Percentiles rank a stretch among this genome's conserved stretches.
Evolutionary conservation across 2,329 filamentous ascomycete species (phyloP).

Genomic region (Penicillium corylophilum): DNA sequence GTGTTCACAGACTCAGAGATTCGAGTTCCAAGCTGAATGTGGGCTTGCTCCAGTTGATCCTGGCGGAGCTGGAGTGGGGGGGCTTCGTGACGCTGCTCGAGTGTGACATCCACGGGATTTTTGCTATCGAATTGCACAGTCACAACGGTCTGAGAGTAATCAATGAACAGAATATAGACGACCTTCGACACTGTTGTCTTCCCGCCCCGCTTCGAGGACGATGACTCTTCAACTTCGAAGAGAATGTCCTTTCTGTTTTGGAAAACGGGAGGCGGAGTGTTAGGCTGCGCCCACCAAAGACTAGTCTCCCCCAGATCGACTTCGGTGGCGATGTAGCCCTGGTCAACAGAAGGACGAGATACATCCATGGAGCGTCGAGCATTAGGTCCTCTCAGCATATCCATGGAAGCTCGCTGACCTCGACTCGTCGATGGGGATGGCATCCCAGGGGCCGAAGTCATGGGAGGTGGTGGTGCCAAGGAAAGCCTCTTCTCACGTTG

Average conservation of each 20-base stretch:
- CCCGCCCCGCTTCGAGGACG: conserved; percentile 66
- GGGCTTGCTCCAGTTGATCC: conserved; percentile 86
- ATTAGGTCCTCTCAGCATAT: conserved; percentile 57
- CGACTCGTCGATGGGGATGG: conserved; percentile 47
- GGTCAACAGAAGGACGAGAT: conserved; percentile 69
- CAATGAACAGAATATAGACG: conserved; percentile 84
- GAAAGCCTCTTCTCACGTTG: conserved; percentile 43
- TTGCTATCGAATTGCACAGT: conserved; percentile 75
- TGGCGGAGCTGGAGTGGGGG: conserved; percentile 81
- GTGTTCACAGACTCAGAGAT: conserved; percentile 69
- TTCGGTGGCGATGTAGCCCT: conserved; percentile 83
- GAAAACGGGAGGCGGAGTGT: conserved; percentile 75
- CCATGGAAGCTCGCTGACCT: conserved; percentile 60
- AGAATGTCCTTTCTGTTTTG: conserved; percentile 81
- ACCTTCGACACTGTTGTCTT: conserved; percentile 73
- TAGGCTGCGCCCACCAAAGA: conserved; percentile 84
- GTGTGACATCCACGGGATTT: conserved; percentile 67
- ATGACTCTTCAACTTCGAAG: conserved; percentile 77
- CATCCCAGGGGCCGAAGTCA: conserved; percentile 31
- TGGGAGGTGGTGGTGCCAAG: conserved; percentile 48
- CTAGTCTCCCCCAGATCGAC: conserved; percentile 72
- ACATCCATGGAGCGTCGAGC: conserved; percentile 71
- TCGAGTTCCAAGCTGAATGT: conserved; percentile 74
- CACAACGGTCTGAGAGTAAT: conserved; percentile 93
- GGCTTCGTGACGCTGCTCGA: conserved; percentile 84